phyloP scores from a whole-genome alignment of 2,329 filamentous ascomycete genomes.

The Dendryphion nanum region DNA sequence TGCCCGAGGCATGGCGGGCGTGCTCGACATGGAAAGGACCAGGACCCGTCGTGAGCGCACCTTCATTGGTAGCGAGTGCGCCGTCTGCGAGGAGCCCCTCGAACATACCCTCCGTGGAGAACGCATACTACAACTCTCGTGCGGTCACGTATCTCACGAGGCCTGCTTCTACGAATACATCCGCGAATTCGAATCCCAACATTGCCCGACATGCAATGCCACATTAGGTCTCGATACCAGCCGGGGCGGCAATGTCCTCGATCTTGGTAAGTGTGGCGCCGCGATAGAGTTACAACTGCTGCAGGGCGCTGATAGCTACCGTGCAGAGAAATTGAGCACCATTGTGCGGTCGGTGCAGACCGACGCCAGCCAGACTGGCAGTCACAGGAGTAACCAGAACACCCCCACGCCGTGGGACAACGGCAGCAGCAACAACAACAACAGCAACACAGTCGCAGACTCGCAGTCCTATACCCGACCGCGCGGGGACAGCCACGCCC shows the following conservation, averaged over 20 bases:
- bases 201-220: slow-evolving; percentile 90
- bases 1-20: slow-evolving; percentile 56
- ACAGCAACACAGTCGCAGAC: slow-evolving; percentile 23
- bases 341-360: slow-evolving; percentile 81
- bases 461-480: slow-evolving; percentile 60
- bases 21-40: slow-evolving; percentile 73
- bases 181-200: slow-evolving; percentile 88
- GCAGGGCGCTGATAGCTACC: slow-evolving; percentile 24
- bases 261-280: slow-evolving; percentile 66
- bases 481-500: slow-evolving; percentile 72
- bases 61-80: slow-evolving; percentile 91
- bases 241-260: slow-evolving; percentile 85
- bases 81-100: slow-evolving; percentile 92
- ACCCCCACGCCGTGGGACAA: slow-evolving; percentile 70
- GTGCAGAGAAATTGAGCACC: slow-evolving; percentile 85
- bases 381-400: slow-evolving; percentile 48
- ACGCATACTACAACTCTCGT: slow-evolving; percentile 92
- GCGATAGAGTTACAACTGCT: neutral
- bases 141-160: slow-evolving; percentile 95
- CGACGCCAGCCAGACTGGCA: slow-evolving; percentile 47
- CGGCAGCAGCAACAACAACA: too few relatives aligned
- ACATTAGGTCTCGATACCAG: slow-evolving; percentile 90
- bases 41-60: slow-evolving; percentile 85
- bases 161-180: slow-evolving; percentile 99
- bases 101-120: slow-evolving; percentile 95